These are phyloP conservation scores for Hypericum androsaemum DNA, from an alignment of 345 rosid species.

Conservation along the genomic window DNA sequence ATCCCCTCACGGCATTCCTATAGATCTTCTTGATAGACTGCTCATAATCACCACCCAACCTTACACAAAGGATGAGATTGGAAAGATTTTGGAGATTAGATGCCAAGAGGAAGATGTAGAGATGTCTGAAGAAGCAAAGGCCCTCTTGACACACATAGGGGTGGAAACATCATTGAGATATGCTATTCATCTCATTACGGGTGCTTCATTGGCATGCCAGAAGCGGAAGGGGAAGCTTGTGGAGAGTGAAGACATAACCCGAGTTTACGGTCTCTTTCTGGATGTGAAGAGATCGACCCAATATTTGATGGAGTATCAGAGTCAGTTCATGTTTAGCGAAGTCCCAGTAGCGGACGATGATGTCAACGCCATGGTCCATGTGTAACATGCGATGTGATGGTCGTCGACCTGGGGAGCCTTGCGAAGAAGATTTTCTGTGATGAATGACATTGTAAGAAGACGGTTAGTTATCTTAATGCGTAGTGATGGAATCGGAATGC, in stretches of 20 bases:
- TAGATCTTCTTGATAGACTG: conserved; percentile 88
- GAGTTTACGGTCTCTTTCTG: conserved; percentile 70
- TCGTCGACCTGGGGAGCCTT: too few relatives aligned
- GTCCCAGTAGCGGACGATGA: conserved; percentile 33
- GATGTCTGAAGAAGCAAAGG: conserved; percentile 71
- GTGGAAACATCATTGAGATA: conserved; percentile 85
- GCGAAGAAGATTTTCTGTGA: too few relatives aligned
- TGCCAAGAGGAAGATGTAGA: conserved; percentile 95
- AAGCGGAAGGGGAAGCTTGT: conserved; percentile 75
- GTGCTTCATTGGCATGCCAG: conserved; percentile 71
- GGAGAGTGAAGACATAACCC: conserved; percentile 58
- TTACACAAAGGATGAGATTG: conserved; percentile 65
- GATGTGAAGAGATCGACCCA: conserved; percentile 94
- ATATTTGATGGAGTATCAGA: conserved; percentile 79
- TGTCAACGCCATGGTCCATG: conserved; percentile 30
- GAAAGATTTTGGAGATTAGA: conserved; percentile 74
- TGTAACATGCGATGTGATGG: too few relatives aligned
- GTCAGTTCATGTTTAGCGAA: conserved; percentile 84
- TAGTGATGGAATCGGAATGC: too few relatives aligned
- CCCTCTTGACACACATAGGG: conserved; percentile 69
- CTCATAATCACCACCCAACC: conserved; percentile 83
- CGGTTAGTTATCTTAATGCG: too few relatives aligned
- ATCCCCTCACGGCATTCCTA: conserved; percentile 93
- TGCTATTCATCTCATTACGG: conserved; percentile 78
- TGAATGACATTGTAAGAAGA: too few relatives aligned